Base-by-base conservation (phyloP, 768 basidiomycete species). In the Lepiota venenata region DNA sequence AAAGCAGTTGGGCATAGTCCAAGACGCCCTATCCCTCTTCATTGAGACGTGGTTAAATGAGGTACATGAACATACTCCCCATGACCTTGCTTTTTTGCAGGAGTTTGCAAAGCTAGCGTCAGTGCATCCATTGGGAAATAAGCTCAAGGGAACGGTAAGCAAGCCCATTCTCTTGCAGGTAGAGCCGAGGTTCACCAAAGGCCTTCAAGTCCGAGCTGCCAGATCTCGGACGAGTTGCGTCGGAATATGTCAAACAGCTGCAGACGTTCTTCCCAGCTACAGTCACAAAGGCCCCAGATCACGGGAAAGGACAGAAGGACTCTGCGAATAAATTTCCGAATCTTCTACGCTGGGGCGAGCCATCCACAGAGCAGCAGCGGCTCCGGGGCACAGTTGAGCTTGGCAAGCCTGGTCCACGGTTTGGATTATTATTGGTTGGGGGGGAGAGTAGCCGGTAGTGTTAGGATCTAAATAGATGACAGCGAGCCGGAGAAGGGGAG, bases 351-450 rank as follows among this genome's bases (percentile, higher is more conserved):
- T 75, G 77, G 55, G 85, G 85, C 4, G 65, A 72, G 22, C 83
- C 87, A 53, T 61, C 68, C 14, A 60, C 71, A 56, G 73, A 78
- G 21, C 81, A 82, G 62, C 32, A 32, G 32, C 32, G 32, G 32
- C 32, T 32, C 32, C 77, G 82, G 47, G 69, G 83, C 36, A 79
- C 82, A 25, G 63, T 90, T 40, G 80, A 85, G 37, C 66, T 88
- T 29, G 85, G 83, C 18, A 88, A 87, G 59, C 82, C 88, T 15
- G 83, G 84, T 38, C 76, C 87, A 40, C 77, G 91, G 54, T 90
- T 93, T 69, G 88, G 88, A 14, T 71, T 91, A 63, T 69, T 93
- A 43, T 74, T 91, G 53, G 75, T 88, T 54, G 85, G 81, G 49
- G 76, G 71, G 60, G 66, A 56, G 64, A 67, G 55, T 21, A 44